Percentiles rank a stretch among this genome's conserved stretches.
Evolutionary conservation across 1,139 yeast species (phyloP).

Genomic region (Starmera stellimalicola): DNA sequence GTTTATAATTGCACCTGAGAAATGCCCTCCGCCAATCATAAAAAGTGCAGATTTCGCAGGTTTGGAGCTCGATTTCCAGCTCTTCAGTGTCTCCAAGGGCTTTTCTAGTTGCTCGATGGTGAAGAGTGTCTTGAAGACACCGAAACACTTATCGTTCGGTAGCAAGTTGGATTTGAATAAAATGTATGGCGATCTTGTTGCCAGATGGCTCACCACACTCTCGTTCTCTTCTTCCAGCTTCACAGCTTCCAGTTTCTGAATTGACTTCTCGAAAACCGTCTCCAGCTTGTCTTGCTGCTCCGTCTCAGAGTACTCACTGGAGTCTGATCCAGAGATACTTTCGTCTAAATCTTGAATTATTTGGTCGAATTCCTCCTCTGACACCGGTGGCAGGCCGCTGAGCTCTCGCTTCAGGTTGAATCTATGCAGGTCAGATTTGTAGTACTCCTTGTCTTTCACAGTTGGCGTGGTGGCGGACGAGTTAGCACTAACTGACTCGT

Average conservation of each 20-base stretch:
- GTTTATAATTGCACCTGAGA: conserved; percentile 87
- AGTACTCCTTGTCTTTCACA: conserved; percentile 35
- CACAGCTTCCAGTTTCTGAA: conserved; percentile 17
- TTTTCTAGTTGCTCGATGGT: conserved; percentile 25
- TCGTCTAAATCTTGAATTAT: conserved; percentile 44
- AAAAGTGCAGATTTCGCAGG: conserved; percentile 53
- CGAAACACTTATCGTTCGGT: conserved; percentile 43
- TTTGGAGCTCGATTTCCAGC: conserved; percentile 22
- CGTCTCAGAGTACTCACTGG: conserved; percentile 21
- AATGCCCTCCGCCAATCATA: conserved; percentile 98
- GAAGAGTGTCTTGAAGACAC: conserved; percentile 63
- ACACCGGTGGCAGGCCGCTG: conserved; percentile 36
- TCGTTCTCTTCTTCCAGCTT: conserved; percentile 21
- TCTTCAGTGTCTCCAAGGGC: conserved; percentile 35
- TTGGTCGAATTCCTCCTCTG: conserved; percentile 51
- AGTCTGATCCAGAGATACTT: conserved; percentile 48
- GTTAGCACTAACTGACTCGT: neutral
- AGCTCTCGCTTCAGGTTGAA: conserved; percentile 49
- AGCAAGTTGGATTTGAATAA: conserved; percentile 41
- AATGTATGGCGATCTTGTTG: conserved; percentile 57
- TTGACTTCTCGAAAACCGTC: conserved; percentile 27
- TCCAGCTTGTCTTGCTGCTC: conserved; percentile 21
- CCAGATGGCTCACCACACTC: conserved; percentile 39
- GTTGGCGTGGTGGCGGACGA: neutral
- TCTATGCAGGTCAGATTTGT: conserved; percentile 52